phyloP scores from a whole-genome alignment of 2,329 filamentous ascomycete genomes.

The Immersiporthe knoxdaviesiana region DNA sequence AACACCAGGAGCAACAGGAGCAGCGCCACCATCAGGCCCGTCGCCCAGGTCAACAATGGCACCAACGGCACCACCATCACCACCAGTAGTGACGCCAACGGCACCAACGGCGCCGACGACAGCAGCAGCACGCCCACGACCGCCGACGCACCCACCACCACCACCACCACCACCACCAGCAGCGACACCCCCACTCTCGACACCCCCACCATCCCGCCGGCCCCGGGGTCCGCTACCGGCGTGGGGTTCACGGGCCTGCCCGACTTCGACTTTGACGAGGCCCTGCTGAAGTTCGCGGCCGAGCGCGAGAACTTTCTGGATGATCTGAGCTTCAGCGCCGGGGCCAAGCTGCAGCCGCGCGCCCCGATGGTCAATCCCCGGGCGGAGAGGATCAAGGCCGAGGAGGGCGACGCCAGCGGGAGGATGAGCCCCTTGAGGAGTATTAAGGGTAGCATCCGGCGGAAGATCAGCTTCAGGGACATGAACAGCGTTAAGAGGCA shows the following conservation, averaged over 20 bases:
- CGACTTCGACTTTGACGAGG: slow-evolving; percentile 92
- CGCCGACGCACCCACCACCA: slow-evolving; percentile 26
- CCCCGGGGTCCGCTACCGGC: slow-evolving; percentile 30
- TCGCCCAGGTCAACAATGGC: slow-evolving; percentile 35
- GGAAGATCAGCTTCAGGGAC: slow-evolving; percentile 89
- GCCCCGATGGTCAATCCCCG: slow-evolving; percentile 77
- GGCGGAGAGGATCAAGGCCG: slow-evolving; percentile 78
- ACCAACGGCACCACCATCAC: slow-evolving; percentile 24
- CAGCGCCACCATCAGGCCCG: slow-evolving; percentile 64
- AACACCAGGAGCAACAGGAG: slow-evolving; percentile 66
- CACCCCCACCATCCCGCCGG: not conserved
- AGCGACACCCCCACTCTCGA: not conserved
- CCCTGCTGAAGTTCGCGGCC: slow-evolving; percentile 91
- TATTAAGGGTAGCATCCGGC: slow-evolving; percentile 82
- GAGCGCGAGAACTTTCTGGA: slow-evolving; percentile 93
- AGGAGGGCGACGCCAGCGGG: slow-evolving; percentile 62
- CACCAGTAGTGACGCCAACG: slow-evolving; percentile 30
- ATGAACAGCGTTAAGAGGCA: slow-evolving; percentile 95
- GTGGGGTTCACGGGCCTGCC: slow-evolving; percentile 42
- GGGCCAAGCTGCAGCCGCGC: slow-evolving; percentile 71
- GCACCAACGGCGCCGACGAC: slow-evolving; percentile 33
- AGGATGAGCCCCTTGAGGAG: slow-evolving; percentile 59
- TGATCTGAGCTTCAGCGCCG: slow-evolving; percentile 86
- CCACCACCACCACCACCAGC: not conserved
- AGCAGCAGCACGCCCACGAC: slow-evolving; percentile 30